phyloP scores from a whole-genome alignment of 2,329 filamentous ascomycete genomes.

The Cyanodermella asteris region DNA sequence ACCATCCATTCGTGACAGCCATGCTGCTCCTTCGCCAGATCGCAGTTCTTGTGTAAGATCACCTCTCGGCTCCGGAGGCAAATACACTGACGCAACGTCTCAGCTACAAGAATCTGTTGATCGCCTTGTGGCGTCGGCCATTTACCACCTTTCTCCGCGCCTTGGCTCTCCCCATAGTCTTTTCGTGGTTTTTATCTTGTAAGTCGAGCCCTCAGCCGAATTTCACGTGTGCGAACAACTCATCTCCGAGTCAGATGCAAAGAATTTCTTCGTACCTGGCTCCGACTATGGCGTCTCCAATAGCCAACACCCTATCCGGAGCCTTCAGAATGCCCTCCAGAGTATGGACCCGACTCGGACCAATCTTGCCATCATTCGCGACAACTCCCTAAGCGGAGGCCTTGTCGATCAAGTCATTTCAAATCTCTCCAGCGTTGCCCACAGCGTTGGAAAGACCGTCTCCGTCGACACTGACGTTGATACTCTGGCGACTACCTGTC shows the following conservation, averaged over 20 bases:
- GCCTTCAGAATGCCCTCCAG: slow-evolving; percentile 40
- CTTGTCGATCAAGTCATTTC: slow-evolving; percentile 52
- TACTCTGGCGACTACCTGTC: slow-evolving; percentile 42
- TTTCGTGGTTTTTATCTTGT: slow-evolving; percentile 25
- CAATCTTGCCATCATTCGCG: slow-evolving; percentile 57
- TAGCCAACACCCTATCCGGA: slow-evolving; percentile 33
- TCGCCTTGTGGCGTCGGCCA: slow-evolving; percentile 31
- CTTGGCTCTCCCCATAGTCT: slow-evolving; percentile 33
- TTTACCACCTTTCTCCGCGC: slow-evolving; percentile 32
- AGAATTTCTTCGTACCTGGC: slow-evolving; percentile 64
- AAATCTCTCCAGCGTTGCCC: slow-evolving; percentile 35
- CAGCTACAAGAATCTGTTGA: slow-evolving; percentile 35
- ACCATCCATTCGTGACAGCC: no score
- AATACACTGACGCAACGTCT: no score
- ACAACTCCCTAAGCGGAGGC: slow-evolving; percentile 47
- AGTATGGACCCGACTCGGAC: slow-evolving; percentile 33
- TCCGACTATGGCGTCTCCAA: slow-evolving; percentile 52
- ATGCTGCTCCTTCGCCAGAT: slow-evolving; percentile 27
- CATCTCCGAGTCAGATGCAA: slow-evolving; percentile 44
- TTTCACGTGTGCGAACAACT: slow-evolving; percentile 17
- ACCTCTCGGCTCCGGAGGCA: no score
- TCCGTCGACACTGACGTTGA: slow-evolving; percentile 30
- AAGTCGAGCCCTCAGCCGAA: slow-evolving; percentile 8
- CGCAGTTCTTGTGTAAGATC: slow-evolving; percentile 30
- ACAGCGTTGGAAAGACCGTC: slow-evolving; percentile 31